Base-by-base conservation (phyloP, 192 early-diverging fungal species). In the Backusella mclennaniae region DNA sequence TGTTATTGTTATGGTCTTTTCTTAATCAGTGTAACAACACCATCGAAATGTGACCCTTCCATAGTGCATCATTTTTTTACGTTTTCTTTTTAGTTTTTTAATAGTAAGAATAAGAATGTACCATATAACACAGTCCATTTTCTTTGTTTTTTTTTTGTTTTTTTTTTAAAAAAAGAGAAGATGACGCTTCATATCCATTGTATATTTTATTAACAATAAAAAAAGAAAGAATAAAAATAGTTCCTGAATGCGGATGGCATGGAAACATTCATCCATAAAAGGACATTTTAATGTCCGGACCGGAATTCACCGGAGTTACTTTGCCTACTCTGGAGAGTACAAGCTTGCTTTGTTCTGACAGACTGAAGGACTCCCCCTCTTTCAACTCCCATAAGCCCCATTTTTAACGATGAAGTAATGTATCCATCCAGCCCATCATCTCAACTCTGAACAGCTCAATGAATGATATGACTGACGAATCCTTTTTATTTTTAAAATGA, bases 361-460 rank as follows among this genome's bases (percentile, higher is more conserved):
- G 15, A 71, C 6, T 35, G 23, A 71, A 44, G 26, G 35, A 44
- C 39, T 67, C 73, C 26, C 36, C 73, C 66, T 67, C 73, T 75
- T 75, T 75, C 73, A 66, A 29, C 59, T 67, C 66, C 73, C 66
- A 67, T 66, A 63, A 75, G 63, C 59, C 36, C 73, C 66, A 66
- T 74, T 63, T 74, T 74, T n/a, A 74, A 74, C 66, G 35, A 75
- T 75, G 73, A 75, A 75, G 73, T 75, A 75, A 75, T 67, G 66
- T 75, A 66, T 75, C 41, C 35, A 36, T 42, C 52, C 29, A 71
- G 52, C 33, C 59, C 71, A 73, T 71, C 76, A 49, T 49, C 46
- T 19, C 53, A 72, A 38, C 38, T 26, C 39, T 33, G 4, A 9
- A 29, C 36, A 4, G 31, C 26, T 31, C 23, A 9, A 52, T 73